Percentiles rank a stretch among this genome's conserved stretches.
These are phyloP conservation scores for Panaeolus cyanescens DNA, from an alignment of 768 basidiomycete species.

Conservation along the genomic window DNA sequence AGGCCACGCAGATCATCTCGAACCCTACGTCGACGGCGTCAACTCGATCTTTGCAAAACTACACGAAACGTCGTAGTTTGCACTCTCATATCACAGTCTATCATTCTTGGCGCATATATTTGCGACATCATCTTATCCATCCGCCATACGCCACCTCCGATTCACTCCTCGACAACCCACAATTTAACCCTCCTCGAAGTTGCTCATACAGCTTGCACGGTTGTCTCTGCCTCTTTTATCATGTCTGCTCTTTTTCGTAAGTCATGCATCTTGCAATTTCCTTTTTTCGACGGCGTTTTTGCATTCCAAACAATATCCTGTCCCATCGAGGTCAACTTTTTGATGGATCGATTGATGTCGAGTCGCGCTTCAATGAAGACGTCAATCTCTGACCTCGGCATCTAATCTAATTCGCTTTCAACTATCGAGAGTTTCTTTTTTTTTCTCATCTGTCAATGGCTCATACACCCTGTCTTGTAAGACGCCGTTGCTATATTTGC, in stretches of 20 bases:
- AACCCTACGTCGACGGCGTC: not conserved
- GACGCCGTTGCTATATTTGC: not conserved
- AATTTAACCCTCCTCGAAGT: conserved; percentile 1
- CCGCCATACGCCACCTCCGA: not conserved
- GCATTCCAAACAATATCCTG: not conserved
- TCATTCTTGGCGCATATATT: conserved; percentile 1
- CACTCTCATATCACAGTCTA: not conserved
- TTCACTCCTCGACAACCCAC: not conserved
- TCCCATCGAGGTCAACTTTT: not conserved
- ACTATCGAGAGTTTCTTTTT: not conserved
- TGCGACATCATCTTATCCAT: conserved; percentile 1
- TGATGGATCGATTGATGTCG: conserved; percentile 3
- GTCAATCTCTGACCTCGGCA: not conserved
- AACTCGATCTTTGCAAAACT: not conserved
- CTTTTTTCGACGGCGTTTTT: not conserved
- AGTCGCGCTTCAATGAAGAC: not conserved
- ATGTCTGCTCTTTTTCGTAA: conserved; percentile 1
- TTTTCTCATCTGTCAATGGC: not conserved
- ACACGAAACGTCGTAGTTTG: not conserved
- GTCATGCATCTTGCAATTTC: not conserved
- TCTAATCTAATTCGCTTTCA: not conserved
- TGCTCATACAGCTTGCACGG: not conserved
- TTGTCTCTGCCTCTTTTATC: not conserved
- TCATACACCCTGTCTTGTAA: not conserved
- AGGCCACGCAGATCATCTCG: conserved; percentile 20